These are phyloP conservation scores for Austropuccinia psidii DNA, from an alignment of 1,284 basidiomycete species.

Conservation along the genomic window DNA sequence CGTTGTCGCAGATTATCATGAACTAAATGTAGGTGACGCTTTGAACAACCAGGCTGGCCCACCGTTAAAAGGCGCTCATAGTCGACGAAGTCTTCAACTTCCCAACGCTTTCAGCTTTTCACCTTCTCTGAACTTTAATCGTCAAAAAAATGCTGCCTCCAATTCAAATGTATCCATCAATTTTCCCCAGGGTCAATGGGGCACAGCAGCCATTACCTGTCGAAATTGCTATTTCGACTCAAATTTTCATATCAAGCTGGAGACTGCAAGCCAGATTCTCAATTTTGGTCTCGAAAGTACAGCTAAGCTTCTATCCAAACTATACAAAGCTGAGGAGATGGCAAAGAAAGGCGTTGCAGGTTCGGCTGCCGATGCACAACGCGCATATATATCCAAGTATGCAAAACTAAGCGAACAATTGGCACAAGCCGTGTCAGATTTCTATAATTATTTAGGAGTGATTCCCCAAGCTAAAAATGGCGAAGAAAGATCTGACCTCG, in stretches of 20 bases:
- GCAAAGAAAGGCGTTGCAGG: neutral
- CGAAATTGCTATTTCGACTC: conserved; percentile 21
- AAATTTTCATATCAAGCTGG: conserved; percentile 15
- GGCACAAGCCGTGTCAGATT: conserved; percentile 1
- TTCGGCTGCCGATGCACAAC: conserved; percentile 4
- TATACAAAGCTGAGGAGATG: conserved; percentile 20
- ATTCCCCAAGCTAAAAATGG: neutral
- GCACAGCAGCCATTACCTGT: conserved; percentile 13
- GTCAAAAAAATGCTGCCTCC: neutral
- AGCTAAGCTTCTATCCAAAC: neutral
- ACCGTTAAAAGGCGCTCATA: neutral
- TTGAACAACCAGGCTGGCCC: neutral
- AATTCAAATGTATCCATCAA: neutral
- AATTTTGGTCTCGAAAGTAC: conserved; percentile 18
- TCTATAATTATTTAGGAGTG: conserved; percentile 1
- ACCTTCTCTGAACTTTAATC: conserved; percentile 30
- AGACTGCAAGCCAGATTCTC: conserved; percentile 23
- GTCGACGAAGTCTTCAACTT: neutral
- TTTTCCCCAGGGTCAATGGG: neutral
- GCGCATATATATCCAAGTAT: neutral
- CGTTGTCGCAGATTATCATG: conserved; percentile 12
- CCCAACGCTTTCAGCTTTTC: neutral
- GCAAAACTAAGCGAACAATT: conserved; percentile 4
- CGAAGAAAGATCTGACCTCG: neutral
- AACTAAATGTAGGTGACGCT: conserved; percentile 9